A percentile compares a stretch with the other conserved stretches of the same genome.
Evolutionary conservation across 805 yeast genomes (phyloP).

Genomic region (Blastobotrys parvus): DNA sequence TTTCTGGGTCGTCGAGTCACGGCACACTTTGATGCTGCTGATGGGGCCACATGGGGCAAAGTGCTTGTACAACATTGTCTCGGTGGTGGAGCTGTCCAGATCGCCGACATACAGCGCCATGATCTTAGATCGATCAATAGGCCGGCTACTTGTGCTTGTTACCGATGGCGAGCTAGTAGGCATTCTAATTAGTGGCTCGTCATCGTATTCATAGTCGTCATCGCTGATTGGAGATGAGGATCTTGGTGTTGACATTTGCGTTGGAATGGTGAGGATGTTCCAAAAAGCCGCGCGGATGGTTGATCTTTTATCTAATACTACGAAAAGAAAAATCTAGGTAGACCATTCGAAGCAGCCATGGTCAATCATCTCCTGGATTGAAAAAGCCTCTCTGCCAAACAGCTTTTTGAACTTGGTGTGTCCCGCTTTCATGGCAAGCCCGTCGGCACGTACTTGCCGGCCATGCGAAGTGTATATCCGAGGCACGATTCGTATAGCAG

Average conservation of each 20-base stretch:
- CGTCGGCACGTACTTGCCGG: background rate
- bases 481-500: background rate
- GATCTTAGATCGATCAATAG: no score
- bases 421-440: background rate
- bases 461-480: background rate
- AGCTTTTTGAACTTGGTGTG: background rate
- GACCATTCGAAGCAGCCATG: background rate
- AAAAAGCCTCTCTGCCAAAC: background rate
- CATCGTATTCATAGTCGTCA: no score
- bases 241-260: no score
- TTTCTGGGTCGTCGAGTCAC: constrained; percentile 42
- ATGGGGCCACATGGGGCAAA: constrained; percentile 41
- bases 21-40: constrained; percentile 52
- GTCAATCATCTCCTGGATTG: background rate
- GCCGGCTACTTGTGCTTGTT: no score
- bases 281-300: no score
- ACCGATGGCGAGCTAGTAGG: no score
- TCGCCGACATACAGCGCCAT: constrained; percentile 70
- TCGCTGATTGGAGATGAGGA: no score
- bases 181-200: no score
- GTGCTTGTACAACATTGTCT: constrained; percentile 36
- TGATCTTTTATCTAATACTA: no score
- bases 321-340: no score
- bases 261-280: no score
- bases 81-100: constrained; percentile 42